Evolutionary conservation across 2,329 filamentous ascomycete species (phyloP), one percentile per base, ranked within the genome.

Genomic region (Exophiala sideris): DNA sequence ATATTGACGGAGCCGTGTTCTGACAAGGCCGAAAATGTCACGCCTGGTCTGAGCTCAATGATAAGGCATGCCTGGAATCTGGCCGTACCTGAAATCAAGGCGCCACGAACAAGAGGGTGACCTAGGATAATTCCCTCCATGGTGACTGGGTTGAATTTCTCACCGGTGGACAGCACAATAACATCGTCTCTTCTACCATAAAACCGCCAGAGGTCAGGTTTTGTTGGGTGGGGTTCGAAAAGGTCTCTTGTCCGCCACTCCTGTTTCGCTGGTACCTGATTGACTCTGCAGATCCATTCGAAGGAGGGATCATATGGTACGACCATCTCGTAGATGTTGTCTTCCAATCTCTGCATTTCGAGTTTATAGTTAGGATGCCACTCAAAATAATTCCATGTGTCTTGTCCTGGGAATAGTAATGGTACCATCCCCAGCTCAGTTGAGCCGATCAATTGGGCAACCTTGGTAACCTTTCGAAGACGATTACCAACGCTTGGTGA

Each of bases 91-190:
- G 16, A n/a, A n/a, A 39, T 18, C 36, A 39, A 18, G 16, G 16
- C 36, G 16, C n/a, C 36, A 18, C 38, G 44, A 7, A 53, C 50
- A n/a, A 41, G 12, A 12, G 50, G 12, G 29, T 40, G 18, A 5
- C 35, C 33, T 29, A 20, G 33, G 3, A 85, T 76, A 0, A 73
- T 70, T 3, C 78, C 75, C 64, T 86, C 84, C 32, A 76, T 71
- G 0, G 71, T 67, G 4, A 78, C 65, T 0, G 76, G 76, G 16
- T 74, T 68, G 1, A 75, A 73, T 52, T 79, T 79, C 62, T 79
- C 76, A 7, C 76, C 76, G 49, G 78, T 79, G 4, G 74, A 66
- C 3, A 79, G 63, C 0, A 73, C 73, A 5, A 79, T 63, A 5
- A 71, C 69, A 57, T 78, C 76, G 45, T 79, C 76, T 4, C 75